Evolutionary conservation across 1,139 yeast genomes (phyloP).

Genomic region (Pichia sp.): DNA sequence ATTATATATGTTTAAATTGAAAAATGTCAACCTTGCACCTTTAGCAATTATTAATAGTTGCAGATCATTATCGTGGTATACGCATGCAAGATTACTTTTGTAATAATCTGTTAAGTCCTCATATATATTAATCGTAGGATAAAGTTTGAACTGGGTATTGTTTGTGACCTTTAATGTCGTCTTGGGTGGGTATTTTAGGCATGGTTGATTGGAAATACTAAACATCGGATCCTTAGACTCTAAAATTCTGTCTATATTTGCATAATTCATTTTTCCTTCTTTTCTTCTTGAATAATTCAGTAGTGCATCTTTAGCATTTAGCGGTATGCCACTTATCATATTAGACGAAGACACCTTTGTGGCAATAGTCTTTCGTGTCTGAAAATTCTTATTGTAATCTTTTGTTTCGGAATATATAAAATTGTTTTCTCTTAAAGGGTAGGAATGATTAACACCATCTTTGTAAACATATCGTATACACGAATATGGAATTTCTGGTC

Average conservation of each 20-base stretch:
- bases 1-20: too few species aligned
- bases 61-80: slow-evolving; percentile 39
- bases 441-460: background rate
- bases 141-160: slow-evolving; percentile 32
- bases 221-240: slow-evolving; percentile 28
- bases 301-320: slow-evolving; percentile 32
- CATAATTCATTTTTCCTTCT: slow-evolving; percentile 2
- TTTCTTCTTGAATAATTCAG: slow-evolving; percentile 15
- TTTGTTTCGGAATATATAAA: slow-evolving; percentile 1
- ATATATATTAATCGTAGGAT: too few species aligned
- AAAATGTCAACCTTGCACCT: slow-evolving; percentile 21
- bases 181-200: slow-evolving; percentile 31
- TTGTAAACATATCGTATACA: background rate
- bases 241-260: slow-evolving; percentile 19
- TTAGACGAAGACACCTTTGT: slow-evolving; percentile 1
- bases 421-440: background rate
- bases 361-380: background rate
- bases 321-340: slow-evolving; percentile 23
- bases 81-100: slow-evolving; percentile 14
- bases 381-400: background rate
- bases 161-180: background rate
- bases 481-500: background rate
- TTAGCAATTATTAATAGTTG: slow-evolving; percentile 23
- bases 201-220: slow-evolving; percentile 36
- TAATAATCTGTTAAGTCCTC: too few species aligned